These are phyloP conservation scores for Neophaeococcomyces mojaviensis DNA, from an alignment of 2,329 filamentous ascomycete species.

Conservation along the genomic window DNA sequence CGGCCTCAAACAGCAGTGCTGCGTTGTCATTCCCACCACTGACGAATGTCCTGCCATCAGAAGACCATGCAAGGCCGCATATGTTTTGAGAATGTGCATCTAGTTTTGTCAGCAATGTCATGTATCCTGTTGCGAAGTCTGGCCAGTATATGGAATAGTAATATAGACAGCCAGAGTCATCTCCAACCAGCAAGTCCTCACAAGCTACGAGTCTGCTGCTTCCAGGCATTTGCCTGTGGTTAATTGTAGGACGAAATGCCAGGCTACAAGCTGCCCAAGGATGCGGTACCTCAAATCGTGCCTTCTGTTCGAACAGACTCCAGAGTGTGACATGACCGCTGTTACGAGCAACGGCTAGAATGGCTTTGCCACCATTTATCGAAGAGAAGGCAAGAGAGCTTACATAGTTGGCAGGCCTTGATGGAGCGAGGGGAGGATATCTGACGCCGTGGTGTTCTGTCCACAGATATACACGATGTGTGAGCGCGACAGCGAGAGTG, in stretches of 20 bases:
- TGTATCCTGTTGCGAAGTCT: conserved; percentile 45
- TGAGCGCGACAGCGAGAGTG: conserved; percentile 76
- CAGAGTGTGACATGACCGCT: conserved; percentile 70
- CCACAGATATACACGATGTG: conserved; percentile 77
- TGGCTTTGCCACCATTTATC: conserved; percentile 61
- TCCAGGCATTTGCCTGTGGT: conserved; percentile 43
- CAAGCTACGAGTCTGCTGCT: conserved; percentile 46
- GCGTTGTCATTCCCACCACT: conserved; percentile 89
- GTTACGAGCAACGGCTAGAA: conserved; percentile 77
- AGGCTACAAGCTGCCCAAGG: conserved; percentile 69
- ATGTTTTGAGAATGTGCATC: conserved; percentile 79
- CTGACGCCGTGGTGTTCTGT: conserved; percentile 66
- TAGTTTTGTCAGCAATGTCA: conserved; percentile 71
- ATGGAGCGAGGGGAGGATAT: conserved; percentile 49
- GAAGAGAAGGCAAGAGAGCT: conserved; percentile 92
- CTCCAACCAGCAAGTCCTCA: conserved; percentile 80
- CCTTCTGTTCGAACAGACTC: conserved; percentile 58
- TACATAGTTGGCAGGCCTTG: conserved; percentile 48
- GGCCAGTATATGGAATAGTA: conserved; percentile 90
- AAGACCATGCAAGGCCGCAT: conserved; percentile 85
- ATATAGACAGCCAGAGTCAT: conserved; percentile 73
- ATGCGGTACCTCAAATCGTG: conserved; percentile 69
- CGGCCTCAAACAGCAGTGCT: conserved; percentile 71
- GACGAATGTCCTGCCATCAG: conserved; percentile 67
- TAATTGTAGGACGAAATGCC: conserved; percentile 64